Evolutionary conservation across 257 asterid species (phyloP).

Genomic region (Nyctanthes arbortristis): DNA sequence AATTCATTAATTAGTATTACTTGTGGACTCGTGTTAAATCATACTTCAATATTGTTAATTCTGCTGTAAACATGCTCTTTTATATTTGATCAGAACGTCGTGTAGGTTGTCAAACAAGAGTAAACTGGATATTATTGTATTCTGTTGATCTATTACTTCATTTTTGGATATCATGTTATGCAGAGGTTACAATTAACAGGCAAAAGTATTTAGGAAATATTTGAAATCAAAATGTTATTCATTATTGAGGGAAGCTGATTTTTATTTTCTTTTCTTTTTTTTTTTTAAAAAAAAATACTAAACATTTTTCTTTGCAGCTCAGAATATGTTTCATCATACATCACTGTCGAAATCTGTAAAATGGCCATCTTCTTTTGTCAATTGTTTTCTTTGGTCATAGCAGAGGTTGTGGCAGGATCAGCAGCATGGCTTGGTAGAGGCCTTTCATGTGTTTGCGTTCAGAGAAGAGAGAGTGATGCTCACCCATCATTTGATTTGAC

Average conservation of each 20-base stretch:
- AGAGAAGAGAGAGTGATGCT: conserved; percentile 87
- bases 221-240: conserved; percentile 12
- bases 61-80: neutral
- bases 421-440: conserved; percentile 99
- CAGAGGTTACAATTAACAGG: neutral
- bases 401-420: conserved; percentile 93
- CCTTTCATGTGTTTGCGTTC: conserved; percentile 95
- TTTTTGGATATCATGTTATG: neutral
- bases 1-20: neutral
- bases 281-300: no score
- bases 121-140: neutral
- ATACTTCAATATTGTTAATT: neutral
- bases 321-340: neutral
- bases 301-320: conserved; percentile 2
- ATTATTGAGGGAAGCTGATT: conserved; percentile 13
- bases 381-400: conserved; percentile 45
- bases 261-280: neutral
- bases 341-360: neutral
- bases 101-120: neutral
- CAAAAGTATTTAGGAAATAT: neutral
- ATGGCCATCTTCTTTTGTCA: conserved; percentile 16
- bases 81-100: neutral
- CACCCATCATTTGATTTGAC: conserved; percentile 93
- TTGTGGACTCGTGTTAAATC: neutral
- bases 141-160: neutral